A percentile compares a stretch with the other conserved stretches of the same genome.
Evolutionary conservation across 1,284 basidiomycete species (phyloP).

Genomic region (Mixia osmundae): DNA sequence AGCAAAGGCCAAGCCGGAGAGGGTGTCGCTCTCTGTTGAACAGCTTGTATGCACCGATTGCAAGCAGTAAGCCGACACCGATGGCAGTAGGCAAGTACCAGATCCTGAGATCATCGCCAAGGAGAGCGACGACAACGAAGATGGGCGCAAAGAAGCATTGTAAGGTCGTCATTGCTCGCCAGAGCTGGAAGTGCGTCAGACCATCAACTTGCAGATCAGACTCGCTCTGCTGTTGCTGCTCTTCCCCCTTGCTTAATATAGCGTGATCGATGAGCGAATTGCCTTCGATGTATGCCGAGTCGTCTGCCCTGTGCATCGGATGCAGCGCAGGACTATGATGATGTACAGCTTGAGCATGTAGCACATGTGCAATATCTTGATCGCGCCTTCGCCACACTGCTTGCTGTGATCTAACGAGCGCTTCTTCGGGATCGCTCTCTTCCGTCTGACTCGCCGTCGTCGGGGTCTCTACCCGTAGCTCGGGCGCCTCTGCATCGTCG

Average conservation of each 20-base stretch:
- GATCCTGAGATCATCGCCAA: slow-evolving; percentile 32
- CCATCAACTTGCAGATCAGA: slow-evolving; percentile 41
- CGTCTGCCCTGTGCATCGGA: no score
- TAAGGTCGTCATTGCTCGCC: slow-evolving; percentile 27
- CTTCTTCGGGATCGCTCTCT: neutral
- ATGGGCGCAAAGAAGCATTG: slow-evolving; percentile 59
- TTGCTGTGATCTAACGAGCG: no score
- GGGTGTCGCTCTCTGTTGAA: slow-evolving; percentile 37
- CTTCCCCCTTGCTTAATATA: neutral
- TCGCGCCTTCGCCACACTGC: neutral
- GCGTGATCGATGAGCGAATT: no score
- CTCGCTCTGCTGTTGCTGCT: neutral
- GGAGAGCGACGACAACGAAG: slow-evolving; percentile 38
- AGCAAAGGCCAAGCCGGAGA: slow-evolving; percentile 46
- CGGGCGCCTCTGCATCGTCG: slow-evolving; percentile 5
- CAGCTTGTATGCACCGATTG: slow-evolving; percentile 36
- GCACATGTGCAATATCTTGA: slow-evolving; percentile 8
- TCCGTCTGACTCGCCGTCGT: slow-evolving; percentile 13
- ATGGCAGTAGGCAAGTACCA: slow-evolving; percentile 36
- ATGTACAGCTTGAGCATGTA: slow-evolving; percentile 9
- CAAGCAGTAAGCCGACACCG: slow-evolving; percentile 33
- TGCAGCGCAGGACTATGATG: no score
- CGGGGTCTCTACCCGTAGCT: no score
- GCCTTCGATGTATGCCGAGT: no score
- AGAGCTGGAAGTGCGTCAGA: slow-evolving; percentile 27